Percentiles rank a stretch among this genome's conserved stretches.
Evolutionary conservation across 257 asterid genomes (phyloP).

Genomic region (Paraleonurus japonicus): DNA sequence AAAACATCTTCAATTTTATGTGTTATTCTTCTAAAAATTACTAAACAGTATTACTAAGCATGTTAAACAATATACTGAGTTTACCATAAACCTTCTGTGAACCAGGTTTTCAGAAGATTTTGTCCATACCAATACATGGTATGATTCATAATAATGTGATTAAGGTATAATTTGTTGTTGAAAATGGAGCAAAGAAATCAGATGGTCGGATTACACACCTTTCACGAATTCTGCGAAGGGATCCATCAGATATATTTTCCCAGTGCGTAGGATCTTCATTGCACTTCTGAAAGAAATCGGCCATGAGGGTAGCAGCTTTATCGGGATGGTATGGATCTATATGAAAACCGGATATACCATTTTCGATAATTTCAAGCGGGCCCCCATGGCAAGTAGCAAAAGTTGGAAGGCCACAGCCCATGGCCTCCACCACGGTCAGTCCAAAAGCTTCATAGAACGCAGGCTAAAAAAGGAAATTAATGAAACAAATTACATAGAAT

Average conservation of each 20-base stretch:
- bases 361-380: slow-evolving; percentile 89
- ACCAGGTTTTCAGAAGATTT: too few relatives aligned
- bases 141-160: background rate
- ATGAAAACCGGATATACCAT: slow-evolving; percentile 82
- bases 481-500: background rate
- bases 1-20: too few relatives aligned
- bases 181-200: background rate
- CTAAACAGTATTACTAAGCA: too few relatives aligned
- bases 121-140: background rate
- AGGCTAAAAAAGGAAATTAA: slow-evolving; percentile 48
- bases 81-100: too few relatives aligned
- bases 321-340: slow-evolving; percentile 94
- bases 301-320: slow-evolving; percentile 58
- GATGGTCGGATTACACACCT: slow-evolving; percentile 37
- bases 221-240: slow-evolving; percentile 58
- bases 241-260: slow-evolving; percentile 59
- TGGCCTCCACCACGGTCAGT: slow-evolving; percentile 95
- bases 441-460: slow-evolving; percentile 98
- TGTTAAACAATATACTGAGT: too few relatives aligned
- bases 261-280: slow-evolving; percentile 64
- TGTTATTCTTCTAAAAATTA: too few relatives aligned
- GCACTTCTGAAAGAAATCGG: slow-evolving; percentile 69
- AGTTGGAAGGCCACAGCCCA: slow-evolving; percentile 93
- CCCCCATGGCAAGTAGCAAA: slow-evolving; percentile 96
- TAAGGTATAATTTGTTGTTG: background rate